phyloP scores from a whole-genome alignment of 345 rosid genomes.

The Hypericum androsaemum region DNA sequence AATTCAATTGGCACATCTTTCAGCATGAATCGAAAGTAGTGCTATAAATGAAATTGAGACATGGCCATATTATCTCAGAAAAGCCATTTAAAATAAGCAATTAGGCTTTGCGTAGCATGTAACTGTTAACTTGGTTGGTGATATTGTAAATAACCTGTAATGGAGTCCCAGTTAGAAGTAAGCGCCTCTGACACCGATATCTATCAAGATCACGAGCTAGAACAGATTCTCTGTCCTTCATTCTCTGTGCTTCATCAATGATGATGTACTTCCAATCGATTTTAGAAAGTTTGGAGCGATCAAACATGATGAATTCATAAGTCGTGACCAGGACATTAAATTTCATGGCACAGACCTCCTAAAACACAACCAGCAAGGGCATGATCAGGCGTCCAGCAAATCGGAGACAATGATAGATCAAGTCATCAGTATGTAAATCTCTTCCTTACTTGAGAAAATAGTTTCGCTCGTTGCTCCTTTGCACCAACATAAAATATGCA shows the following conservation, averaged over 20 bases:
- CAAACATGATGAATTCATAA: conserved; percentile 98
- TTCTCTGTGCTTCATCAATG: conserved; percentile 99
- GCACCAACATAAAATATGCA: conserved; percentile 93
- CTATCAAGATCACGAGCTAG: conserved; percentile 99
- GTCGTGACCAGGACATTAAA: conserved; percentile 98
- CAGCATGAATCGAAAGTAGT: no score
- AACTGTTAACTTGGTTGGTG: conserved; percentile 4
- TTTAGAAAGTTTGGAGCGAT: conserved; percentile 93
- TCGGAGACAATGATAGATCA: conserved; percentile 4
- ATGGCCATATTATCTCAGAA: no score
- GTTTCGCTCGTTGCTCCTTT: conserved; percentile 87
- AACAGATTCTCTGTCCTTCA: conserved; percentile 99
- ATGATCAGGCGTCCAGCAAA: conserved; percentile 16
- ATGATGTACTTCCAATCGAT: conserved; percentile 96
- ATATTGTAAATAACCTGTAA: conserved; percentile 62
- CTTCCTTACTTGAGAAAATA: conserved; percentile 79
- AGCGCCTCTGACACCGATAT: conserved; percentile 96
- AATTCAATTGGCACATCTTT: no score
- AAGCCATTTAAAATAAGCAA: no score
- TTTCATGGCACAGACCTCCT: conserved; percentile 97
- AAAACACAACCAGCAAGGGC: conserved; percentile 12
- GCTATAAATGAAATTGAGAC: no score
- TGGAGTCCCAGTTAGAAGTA: conserved; percentile 99
- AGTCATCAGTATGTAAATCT: background rate
- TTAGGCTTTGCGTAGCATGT: background rate